phyloP scores from a whole-genome alignment of 148 eudicot species.

The Rhododendron henanense region DNA sequence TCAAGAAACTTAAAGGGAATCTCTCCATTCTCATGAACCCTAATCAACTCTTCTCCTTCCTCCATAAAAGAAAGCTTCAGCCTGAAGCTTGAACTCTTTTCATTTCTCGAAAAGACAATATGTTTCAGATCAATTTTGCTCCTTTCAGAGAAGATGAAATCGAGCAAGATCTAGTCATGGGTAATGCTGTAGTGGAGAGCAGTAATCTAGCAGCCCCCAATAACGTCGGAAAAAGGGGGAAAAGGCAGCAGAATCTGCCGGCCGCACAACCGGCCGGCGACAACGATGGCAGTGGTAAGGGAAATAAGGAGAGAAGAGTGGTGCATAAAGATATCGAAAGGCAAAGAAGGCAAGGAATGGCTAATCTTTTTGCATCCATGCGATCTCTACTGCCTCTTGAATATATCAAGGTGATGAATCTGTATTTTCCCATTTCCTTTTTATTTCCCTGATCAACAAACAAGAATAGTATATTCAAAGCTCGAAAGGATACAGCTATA shows the following conservation, averaged over 20 bases:
- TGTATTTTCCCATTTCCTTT: not conserved
- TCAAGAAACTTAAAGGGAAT: not conserved
- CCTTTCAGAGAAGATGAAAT: not conserved
- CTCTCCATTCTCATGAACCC: not conserved
- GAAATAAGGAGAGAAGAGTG: conserved; percentile 19
- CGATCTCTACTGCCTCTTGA: conserved; percentile 67
- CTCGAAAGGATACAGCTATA: too few relatives aligned
- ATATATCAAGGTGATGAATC: conserved; percentile 45
- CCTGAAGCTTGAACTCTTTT: not conserved
- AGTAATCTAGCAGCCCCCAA: not conserved
- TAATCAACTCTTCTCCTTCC: not conserved
- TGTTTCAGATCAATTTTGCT: conserved; percentile 6
- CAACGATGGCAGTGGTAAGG: not conserved
- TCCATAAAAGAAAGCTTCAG: not conserved
- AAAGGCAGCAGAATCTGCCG: not conserved
- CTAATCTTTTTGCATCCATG: conserved; percentile 48
- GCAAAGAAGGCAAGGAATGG: conserved; percentile 78
- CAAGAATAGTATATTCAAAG: too few relatives aligned
- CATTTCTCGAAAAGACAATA: not conserved
- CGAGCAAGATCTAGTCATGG: conserved; percentile 7
- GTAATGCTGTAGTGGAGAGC: conserved; percentile 8
- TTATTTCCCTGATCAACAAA: too few relatives aligned
- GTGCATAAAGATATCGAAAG: conserved; percentile 61
- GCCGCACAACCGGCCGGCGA: not conserved
- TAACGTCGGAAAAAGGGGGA: not conserved